Base-by-base conservation (phyloP, 2,329 filamentous ascomycete species). In the Colletotrichum euphorbiae region DNA sequence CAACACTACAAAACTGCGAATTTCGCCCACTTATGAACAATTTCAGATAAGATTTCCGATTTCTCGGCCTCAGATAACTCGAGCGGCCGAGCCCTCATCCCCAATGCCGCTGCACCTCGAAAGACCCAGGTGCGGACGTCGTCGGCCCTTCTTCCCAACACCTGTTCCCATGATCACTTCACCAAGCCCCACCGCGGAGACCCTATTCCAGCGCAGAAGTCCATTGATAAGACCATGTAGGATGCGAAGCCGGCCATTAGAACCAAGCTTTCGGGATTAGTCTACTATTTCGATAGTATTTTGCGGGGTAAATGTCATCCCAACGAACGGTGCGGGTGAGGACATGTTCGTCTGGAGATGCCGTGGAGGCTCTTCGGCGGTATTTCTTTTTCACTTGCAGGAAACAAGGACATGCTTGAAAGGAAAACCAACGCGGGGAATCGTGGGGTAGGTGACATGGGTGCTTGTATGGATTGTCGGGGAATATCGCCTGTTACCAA, bases 311-410 rank as follows among this genome's bases (percentile, higher is more conserved):
- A 38, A 38, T 46, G 38, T 24, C 48, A 62, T 54, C 46, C 21
- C 56, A 46, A 48, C 28, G 40, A 46, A 48, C 28, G 40, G 31
- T 61, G 63, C 63, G 50, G 59, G 24, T 58, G 43, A 45, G 17
- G 48, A 19, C 43, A 21, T 12, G 31, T 55, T 56, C 31, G 31
- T 9, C 19, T 9, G 21, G 24, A 36, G 24, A 21, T 51, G 9
- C 4, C 13, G 42, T 50, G 57, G 48, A 33, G 58, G 50, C 42
- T 67, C 42, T 56, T 63, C 58, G 50, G 50, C 64, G 42, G 59
- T 63, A 63, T 31, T 67, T 4, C 24, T 1, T 24, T 4, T 2
- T 9, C n/a, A 8, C 55, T 33, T 33, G 36, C 40, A 48, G 40
- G 15, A 58, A 17, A 33, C 7, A 28, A 7, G 28, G 6, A 31